A percentile compares a stretch with the other conserved stretches of the same genome.
Evolutionary conservation across 176 grass and related monocot genomes (phyloP).

Genomic region (Phoenix roebelenii): DNA sequence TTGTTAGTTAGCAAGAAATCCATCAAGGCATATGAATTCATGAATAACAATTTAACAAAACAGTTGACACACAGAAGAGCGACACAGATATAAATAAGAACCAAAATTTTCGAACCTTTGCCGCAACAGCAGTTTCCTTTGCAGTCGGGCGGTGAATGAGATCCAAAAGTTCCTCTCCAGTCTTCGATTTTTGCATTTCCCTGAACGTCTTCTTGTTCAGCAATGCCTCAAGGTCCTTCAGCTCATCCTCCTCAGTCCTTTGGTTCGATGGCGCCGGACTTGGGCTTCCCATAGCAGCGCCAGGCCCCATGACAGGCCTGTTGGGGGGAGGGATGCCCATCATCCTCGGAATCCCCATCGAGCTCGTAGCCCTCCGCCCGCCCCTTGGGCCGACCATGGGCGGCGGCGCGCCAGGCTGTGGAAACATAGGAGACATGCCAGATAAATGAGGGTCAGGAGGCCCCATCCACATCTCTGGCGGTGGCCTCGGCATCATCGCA

Average conservation of each 20-base stretch:
- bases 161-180: conserved; percentile 96
- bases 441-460: conserved; percentile 25
- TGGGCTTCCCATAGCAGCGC: conserved; percentile 27
- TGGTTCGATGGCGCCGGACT: conserved; percentile 33
- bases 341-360: conserved; percentile 54
- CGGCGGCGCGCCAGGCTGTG: conserved; percentile 7
- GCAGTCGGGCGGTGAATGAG: conserved; percentile 94
- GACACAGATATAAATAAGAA: conserved; percentile 3
- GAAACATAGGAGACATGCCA: conserved; percentile 61
- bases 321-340: conserved; percentile 49
- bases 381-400: conserved; percentile 25
- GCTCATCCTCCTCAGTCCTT: conserved; percentile 73
- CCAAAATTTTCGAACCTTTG: conserved; percentile 58
- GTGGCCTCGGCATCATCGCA: conserved; percentile 38
- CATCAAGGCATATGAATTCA: too few species aligned
- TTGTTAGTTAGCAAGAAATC: too few species aligned
- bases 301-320: conserved; percentile 48
- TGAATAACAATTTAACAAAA: too few species aligned
- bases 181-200: conserved; percentile 89
- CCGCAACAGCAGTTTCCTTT: conserved; percentile 88
- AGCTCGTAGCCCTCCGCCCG: conserved; percentile 45
- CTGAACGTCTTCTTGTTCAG: conserved; percentile 84
- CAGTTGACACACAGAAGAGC: background rate
- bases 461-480: conserved; percentile 63
- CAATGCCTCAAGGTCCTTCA: conserved; percentile 82